Evolutionary conservation across 306 rosid species (phyloP).

Genomic region (Sicyos baderoa): DNA sequence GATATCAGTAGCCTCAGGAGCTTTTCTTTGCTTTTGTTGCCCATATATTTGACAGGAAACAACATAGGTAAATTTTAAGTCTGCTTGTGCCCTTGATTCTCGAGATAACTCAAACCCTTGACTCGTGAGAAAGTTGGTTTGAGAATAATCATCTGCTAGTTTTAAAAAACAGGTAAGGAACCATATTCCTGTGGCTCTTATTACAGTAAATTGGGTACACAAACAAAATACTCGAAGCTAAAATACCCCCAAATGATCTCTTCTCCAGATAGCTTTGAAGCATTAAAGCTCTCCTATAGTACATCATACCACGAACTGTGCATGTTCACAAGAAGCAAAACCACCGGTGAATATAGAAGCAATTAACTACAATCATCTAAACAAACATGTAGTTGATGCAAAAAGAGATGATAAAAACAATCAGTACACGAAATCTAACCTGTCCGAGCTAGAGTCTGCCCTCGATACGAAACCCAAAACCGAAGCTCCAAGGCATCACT

Average conservation of each 20-base stretch:
- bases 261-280: conserved; percentile 80
- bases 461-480: conserved; percentile 91
- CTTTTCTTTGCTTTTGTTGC: conserved; percentile 75
- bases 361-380: neutral
- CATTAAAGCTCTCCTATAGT: conserved; percentile 93
- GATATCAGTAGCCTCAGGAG: conserved; percentile 83
- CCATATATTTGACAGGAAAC: conserved; percentile 99
- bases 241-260: conserved; percentile 72
- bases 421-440: conserved; percentile 34
- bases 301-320: conserved; percentile 98
- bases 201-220: conserved; percentile 11
- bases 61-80: conserved; percentile 89
- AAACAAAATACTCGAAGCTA: conserved; percentile 14
- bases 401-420: neutral
- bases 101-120: conserved; percentile 78
- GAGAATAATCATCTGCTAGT: conserved; percentile 50
- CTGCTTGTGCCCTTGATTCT: conserved; percentile 87
- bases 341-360: conserved; percentile 7
- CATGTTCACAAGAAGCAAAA: conserved; percentile 28
- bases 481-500: conserved; percentile 87
- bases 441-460: conserved; percentile 98
- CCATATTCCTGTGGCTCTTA: conserved; percentile 8
- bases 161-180: conserved; percentile 10
- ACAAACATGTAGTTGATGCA: conserved; percentile 2
- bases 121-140: conserved; percentile 42